Evolutionary conservation across 495 filamentous ascomycete species (phyloP).

Genomic region (Penicillium goetzii): DNA sequence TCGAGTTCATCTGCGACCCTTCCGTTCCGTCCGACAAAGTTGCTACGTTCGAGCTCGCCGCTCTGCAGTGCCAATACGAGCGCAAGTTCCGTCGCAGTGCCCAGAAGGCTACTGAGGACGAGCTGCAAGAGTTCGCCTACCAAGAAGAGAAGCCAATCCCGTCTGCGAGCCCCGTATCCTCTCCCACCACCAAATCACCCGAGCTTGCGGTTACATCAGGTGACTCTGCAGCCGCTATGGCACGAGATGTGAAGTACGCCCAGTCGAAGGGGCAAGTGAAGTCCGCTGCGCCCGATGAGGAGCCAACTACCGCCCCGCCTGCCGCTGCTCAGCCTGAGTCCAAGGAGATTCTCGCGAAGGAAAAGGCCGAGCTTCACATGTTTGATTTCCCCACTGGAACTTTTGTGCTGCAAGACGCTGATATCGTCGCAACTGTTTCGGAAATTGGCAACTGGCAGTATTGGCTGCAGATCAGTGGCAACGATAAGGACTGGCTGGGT

Average conservation of each 20-base stretch:
- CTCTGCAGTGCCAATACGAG: slow-evolving; percentile 95
- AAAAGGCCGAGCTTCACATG: slow-evolving; percentile 84
- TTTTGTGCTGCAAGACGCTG: slow-evolving; percentile 78
- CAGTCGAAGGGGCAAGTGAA: slow-evolving; percentile 46
- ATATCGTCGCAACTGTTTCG: slow-evolving; percentile 75
- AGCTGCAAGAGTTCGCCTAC: slow-evolving; percentile 81
- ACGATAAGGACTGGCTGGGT: slow-evolving; percentile 83
- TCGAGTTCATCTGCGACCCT: slow-evolving; percentile 92
- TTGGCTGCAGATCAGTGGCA: slow-evolving; percentile 85
- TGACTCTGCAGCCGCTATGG: slow-evolving; percentile 48
- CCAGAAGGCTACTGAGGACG: slow-evolving; percentile 77
- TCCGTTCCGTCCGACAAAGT: slow-evolving; percentile 71
- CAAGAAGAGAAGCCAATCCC: slow-evolving; percentile 78
- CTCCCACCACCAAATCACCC: slow-evolving; percentile 57
- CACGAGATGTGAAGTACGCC: slow-evolving; percentile 51
- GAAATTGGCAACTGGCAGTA: slow-evolving; percentile 94
- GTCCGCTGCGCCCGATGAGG: slow-evolving; percentile 31
- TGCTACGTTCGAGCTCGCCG: slow-evolving; percentile 78
- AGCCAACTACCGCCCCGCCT: slow-evolving; percentile 52
- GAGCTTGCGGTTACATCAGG: slow-evolving; percentile 34
- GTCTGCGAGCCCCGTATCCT: slow-evolving; percentile 74
- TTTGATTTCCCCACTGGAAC: slow-evolving; percentile 86
- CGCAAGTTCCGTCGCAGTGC: slow-evolving; percentile 81
- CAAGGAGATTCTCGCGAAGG: slow-evolving; percentile 71
- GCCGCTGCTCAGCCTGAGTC: slow-evolving; percentile 68